A percentile compares a stretch with the other conserved stretches of the same genome.
Conservation (phyloP, 176 grass and related monocot genomes). For the Tuctoria greenei region DNA sequence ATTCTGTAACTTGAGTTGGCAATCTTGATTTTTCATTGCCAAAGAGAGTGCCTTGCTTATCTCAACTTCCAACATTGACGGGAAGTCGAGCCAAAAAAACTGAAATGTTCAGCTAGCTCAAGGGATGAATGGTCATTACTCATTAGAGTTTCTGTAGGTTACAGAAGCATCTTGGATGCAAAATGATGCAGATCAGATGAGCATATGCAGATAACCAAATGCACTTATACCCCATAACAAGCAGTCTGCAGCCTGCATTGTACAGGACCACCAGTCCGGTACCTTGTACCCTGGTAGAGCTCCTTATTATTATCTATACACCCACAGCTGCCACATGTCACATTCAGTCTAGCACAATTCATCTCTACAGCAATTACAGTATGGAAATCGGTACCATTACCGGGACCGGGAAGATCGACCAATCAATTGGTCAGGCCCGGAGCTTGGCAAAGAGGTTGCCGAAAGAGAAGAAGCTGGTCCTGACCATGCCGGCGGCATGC, state of each 20-base stretch:
- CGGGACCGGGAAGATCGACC: neutral
- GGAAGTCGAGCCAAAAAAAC: neutral
- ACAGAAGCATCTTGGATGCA: neutral
- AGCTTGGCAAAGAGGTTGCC: slow-evolving; percentile 76
- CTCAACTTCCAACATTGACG: neutral
- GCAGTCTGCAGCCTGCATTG: slow-evolving; percentile 30
- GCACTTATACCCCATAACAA: slow-evolving; percentile 18
- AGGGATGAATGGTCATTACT: neutral
- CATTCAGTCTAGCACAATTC: neutral
- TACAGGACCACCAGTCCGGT: slow-evolving; percentile 31
- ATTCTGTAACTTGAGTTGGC: neutral
- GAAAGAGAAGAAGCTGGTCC: slow-evolving; percentile 82
- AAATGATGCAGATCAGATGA: slow-evolving; percentile 5
- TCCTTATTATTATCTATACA: slow-evolving; percentile 34
- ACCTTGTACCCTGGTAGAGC: slow-evolving; percentile 21
- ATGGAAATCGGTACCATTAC: neutral
- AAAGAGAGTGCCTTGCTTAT: neutral
- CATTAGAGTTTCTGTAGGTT: neutral
- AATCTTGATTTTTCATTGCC: neutral
- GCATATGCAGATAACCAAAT: neutral
- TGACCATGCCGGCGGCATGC: slow-evolving; percentile 25
- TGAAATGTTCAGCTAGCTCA: slow-evolving; percentile 10
- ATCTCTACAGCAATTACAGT: neutral
- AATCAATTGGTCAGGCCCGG: slow-evolving; percentile 23
- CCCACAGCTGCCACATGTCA: slow-evolving; percentile 19